Evolutionary conservation across 2,329 filamentous ascomycete genomes (phyloP).

Genomic region (Colletotrichum brevisporum): DNA sequence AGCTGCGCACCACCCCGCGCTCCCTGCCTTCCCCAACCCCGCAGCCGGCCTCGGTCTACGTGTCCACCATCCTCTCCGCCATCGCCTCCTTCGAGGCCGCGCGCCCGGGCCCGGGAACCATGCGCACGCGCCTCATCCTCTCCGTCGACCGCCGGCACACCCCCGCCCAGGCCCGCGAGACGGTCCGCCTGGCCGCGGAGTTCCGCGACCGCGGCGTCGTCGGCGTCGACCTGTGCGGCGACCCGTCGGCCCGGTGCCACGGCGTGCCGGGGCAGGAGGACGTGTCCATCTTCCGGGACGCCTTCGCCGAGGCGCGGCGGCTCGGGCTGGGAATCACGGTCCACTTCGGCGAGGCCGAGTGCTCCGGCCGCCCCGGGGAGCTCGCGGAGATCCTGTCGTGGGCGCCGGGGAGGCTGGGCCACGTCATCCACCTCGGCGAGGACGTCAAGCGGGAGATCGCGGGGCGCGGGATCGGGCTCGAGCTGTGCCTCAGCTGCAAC

Average conservation of each 20-base stretch:
- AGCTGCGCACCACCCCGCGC: constrained; percentile 85
- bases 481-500: constrained; percentile 86
- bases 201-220: constrained; percentile 72
- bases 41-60: constrained; percentile 69
- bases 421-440: constrained; percentile 82
- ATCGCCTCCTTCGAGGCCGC: constrained; percentile 66
- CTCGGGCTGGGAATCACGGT: constrained; percentile 75
- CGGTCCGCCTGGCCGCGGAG: constrained; percentile 73
- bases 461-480: constrained; percentile 72
- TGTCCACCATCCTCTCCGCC: constrained; percentile 75
- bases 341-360: constrained; percentile 81
- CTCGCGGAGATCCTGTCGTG: constrained; percentile 75
- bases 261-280: constrained; percentile 70
- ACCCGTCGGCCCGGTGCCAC: constrained; percentile 68
- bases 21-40: constrained; percentile 18
- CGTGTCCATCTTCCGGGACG: constrained; percentile 70
- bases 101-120: constrained; percentile 48
- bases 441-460: constrained; percentile 69
- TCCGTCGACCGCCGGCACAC: constrained; percentile 80
- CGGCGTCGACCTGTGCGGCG: constrained; percentile 84
- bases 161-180: constrained; percentile 70
- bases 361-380: constrained; percentile 71
- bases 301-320: constrained; percentile 70
- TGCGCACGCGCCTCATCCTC: constrained; percentile 78
- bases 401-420: constrained; percentile 78